phyloP scores from a whole-genome alignment of 2,329 filamentous ascomycete genomes.

The Fusarium phyllophilum region DNA sequence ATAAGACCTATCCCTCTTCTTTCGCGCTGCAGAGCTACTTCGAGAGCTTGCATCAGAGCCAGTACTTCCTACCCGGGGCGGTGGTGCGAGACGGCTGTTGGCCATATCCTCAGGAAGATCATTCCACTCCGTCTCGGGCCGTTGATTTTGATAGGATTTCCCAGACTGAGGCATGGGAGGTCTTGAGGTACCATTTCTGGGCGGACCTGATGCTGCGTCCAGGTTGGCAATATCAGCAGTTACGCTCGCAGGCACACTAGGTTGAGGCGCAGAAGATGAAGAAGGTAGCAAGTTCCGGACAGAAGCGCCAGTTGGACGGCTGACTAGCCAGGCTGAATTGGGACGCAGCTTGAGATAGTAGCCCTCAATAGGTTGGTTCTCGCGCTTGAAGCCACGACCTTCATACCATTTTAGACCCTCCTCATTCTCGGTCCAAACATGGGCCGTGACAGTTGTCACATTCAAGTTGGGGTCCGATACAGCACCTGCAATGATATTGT shows the following conservation, averaged over 20 bases:
- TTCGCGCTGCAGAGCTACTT: constrained; percentile 64
- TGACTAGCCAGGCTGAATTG: constrained; percentile 69
- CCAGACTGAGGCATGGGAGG: constrained; percentile 45
- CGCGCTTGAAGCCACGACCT: constrained; percentile 64
- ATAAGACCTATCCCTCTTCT: constrained; percentile 70
- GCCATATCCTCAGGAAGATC: constrained; percentile 71
- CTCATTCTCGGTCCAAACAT: constrained; percentile 75
- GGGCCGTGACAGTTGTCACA: constrained; percentile 65
- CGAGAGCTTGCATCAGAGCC: constrained; percentile 61
- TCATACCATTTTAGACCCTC: constrained; percentile 72
- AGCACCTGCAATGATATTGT: constrained; percentile 59
- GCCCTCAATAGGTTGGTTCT: constrained; percentile 59
- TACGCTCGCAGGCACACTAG: constrained; percentile 37
- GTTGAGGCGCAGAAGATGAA: constrained; percentile 28
- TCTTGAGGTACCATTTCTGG: constrained; percentile 32
- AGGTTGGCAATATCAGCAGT: constrained; percentile 49
- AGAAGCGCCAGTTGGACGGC: constrained; percentile 53
- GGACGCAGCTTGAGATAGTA: constrained; percentile 73
- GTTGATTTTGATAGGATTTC: constrained; percentile 67
- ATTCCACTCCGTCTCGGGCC: constrained; percentile 72
- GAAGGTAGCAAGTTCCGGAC: constrained; percentile 37
- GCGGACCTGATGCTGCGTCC: constrained; percentile 41
- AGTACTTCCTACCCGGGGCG: constrained; percentile 46
- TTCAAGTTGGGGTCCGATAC: constrained; percentile 50
- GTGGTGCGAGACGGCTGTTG: constrained; percentile 45